A percentile compares a stretch with the other conserved stretches of the same genome.
phyloP scores from a whole-genome alignment of 1,284 basidiomycete genomes.

The Laetiporus sulphureus region DNA sequence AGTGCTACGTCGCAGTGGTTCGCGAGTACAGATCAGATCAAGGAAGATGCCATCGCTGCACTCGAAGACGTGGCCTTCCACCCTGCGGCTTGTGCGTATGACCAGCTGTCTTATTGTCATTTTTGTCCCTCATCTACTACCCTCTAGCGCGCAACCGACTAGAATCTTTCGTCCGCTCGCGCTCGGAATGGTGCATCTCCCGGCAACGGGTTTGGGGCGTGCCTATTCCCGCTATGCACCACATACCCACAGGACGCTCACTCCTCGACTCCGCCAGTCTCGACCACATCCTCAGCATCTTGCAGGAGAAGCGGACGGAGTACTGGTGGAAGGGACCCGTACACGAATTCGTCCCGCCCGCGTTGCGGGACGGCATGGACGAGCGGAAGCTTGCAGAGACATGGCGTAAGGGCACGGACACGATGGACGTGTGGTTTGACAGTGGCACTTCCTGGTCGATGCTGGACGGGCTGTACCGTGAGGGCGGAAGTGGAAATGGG shows the following conservation, averaged over 20 bases:
- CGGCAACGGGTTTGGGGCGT: conserved; percentile 98
- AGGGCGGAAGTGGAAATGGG: conserved; percentile 12
- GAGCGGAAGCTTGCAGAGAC: conserved; percentile 35
- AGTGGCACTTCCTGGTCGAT: conserved; percentile 94
- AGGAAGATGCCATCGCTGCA: conserved; percentile 67
- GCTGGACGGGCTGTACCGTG: conserved; percentile 35
- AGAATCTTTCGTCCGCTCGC: conserved; percentile 77
- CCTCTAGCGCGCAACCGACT: conserved; percentile 74
- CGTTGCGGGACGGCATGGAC: conserved; percentile 35
- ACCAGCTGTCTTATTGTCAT: neutral
- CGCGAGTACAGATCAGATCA: conserved; percentile 84
- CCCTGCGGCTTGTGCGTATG: conserved; percentile 67
- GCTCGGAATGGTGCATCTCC: conserved; percentile 99
- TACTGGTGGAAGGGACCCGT: conserved; percentile 93
- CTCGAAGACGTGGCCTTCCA: conserved; percentile 74
- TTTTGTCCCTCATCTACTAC: conserved; percentile 4
- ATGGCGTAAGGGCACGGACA: conserved; percentile 83
- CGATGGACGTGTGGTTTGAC: conserved; percentile 99
- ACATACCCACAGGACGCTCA: conserved; percentile 55
- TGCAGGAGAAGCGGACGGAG: conserved; percentile 68
- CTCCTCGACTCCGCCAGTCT: conserved; percentile 68
- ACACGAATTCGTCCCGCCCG: conserved; percentile 74
- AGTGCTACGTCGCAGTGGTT: conserved; percentile 99
- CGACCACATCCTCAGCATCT: conserved; percentile 70
- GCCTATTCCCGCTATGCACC: conserved; percentile 89